These are phyloP conservation scores for Crithidia fasciculata DNA, from an alignment of 208 protist genomes.

Conservation along the genomic window DNA sequence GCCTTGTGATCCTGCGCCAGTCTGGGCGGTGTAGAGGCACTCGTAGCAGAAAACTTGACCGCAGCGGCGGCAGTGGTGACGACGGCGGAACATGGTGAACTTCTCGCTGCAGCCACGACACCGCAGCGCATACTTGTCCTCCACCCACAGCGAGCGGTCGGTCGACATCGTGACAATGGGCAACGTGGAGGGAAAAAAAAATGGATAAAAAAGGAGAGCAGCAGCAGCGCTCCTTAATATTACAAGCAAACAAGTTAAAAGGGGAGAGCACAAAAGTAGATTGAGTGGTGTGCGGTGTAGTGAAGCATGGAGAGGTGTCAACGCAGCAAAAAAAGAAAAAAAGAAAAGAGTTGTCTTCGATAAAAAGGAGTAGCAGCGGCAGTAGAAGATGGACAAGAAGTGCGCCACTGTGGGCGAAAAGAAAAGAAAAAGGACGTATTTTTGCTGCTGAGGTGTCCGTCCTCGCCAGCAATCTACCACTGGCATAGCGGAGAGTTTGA, in stretches of 20 bases:
- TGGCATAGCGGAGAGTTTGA: too few species aligned
- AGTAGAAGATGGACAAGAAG: too few species aligned
- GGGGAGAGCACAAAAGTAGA: background rate
- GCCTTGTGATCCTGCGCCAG: slow-evolving; percentile 11
- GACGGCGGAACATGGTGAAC: slow-evolving; percentile 70
- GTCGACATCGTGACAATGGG: slow-evolving; percentile 22
- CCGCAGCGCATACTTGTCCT: slow-evolving; percentile 70
- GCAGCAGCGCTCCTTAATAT: too few species aligned
- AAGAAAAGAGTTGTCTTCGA: slow-evolving; percentile 4
- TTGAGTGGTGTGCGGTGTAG: background rate
- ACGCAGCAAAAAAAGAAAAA: background rate
- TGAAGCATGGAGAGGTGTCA: too few species aligned
- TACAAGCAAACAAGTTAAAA: background rate
- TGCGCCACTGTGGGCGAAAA: too few species aligned
- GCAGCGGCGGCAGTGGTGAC: slow-evolving; percentile 84
- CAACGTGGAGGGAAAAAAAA: background rate
- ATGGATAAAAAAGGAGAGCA: too few species aligned
- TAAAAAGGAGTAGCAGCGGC: background rate
- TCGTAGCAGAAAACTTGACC: slow-evolving; percentile 82
- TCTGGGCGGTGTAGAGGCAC: slow-evolving; percentile 51
- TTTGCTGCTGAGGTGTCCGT: too few species aligned
- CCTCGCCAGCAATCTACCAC: too few species aligned
- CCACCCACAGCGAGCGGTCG: slow-evolving; percentile 75
- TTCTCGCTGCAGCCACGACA: slow-evolving; percentile 61
- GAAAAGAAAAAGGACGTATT: too few species aligned